A percentile compares a stretch with the other conserved stretches of the same genome.
Conservation (phyloP, 164 flowering plant genomes). For the Tetracentron sinense region DNA sequence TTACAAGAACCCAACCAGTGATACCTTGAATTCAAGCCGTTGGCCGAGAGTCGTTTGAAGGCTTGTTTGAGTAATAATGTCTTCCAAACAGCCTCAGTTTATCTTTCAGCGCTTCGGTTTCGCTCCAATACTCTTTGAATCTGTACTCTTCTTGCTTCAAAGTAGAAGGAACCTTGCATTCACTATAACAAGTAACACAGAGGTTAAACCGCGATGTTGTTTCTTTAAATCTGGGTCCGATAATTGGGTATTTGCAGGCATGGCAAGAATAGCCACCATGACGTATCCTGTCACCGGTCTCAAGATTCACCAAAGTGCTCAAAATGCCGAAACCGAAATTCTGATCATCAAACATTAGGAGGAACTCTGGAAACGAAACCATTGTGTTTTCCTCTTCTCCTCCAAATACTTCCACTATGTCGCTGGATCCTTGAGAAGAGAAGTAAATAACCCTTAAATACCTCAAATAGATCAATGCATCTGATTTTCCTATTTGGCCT, state of each 20-base stretch:
- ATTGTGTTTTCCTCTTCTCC: constrained; percentile 1
- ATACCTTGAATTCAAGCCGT: background rate
- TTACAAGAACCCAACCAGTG: background rate
- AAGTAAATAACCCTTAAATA: constrained; percentile 14
- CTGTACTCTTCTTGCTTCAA: constrained; percentile 15
- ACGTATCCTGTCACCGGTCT: constrained; percentile 14
- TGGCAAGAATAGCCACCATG: constrained; percentile 13
- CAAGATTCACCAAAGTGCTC: constrained; percentile 19
- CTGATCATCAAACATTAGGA: constrained; percentile 14
- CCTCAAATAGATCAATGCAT: constrained; percentile 6
- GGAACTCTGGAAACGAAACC: constrained; percentile 18
- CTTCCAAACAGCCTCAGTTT: background rate
- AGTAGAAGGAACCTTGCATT: constrained; percentile 16
- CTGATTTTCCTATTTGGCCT: constrained; percentile 12
- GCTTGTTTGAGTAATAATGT: background rate
- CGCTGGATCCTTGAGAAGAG: constrained; percentile 4
- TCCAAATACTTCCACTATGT: constrained; percentile 7
- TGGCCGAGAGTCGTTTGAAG: background rate
- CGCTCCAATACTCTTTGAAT: constrained; percentile 17
- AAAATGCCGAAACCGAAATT: constrained; percentile 16
- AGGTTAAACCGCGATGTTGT: constrained; percentile 13
- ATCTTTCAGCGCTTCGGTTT: constrained; percentile 11
- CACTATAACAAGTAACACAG: constrained; percentile 14
- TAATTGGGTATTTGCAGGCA: constrained; percentile 15
- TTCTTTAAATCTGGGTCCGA: constrained; percentile 20